Base-by-base conservation (phyloP, 192 early-diverging fungal genomes). In the Umbelopsis vinacea region DNA sequence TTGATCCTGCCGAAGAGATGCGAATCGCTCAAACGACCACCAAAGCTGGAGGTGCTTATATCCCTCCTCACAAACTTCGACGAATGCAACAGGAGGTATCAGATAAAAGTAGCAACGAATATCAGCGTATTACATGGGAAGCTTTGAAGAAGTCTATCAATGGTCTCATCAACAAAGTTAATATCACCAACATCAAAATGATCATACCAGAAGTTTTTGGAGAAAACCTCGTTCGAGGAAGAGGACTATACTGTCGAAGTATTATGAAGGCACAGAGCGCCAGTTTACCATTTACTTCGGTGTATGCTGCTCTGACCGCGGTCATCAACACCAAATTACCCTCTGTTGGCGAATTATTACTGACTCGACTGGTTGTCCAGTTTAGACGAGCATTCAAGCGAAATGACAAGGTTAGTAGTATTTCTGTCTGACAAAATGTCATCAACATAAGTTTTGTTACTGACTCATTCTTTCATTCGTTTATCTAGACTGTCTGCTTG, bases 301-400 rank as follows among this genome's bases (percentile, higher is more conserved):
- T 98, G 6, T 97, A 95, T 78, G 95, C 96, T 9, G 92, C 92
- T 3, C 73, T 96, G 22, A 86, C 92, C 40, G 90, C 96, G 29
- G 92, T 97, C 9, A 82, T 97, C 50, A 98, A 98, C 83, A 96
- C 95, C 12, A 97, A 97, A 76, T 87, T 98, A 10, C 97, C 97
- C 6, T 83, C 91, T 68, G 84, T 98, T 50, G 97, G 95, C 52
- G 95, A 94, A 57, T 83, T 98, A 21, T 83, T 98, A 40, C 80
- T 97, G 8, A 88, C 88, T 17, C 88, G 97, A 3, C 84, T 97
- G 60, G 87, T 97, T 10, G 52, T 92, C 69, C 95, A 97, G 77
- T 97, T 97, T 75, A 90, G 95, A 46, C 87, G 92, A 11, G 94
- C 96, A 19, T 98, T 94, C 80, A 91, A 89, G 69, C 83, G 95